Percentiles rank a stretch among this genome's conserved stretches.
These are phyloP conservation scores for Onygena corvina DNA, from an alignment of 2,329 filamentous ascomycete genomes.

Conservation along the genomic window DNA sequence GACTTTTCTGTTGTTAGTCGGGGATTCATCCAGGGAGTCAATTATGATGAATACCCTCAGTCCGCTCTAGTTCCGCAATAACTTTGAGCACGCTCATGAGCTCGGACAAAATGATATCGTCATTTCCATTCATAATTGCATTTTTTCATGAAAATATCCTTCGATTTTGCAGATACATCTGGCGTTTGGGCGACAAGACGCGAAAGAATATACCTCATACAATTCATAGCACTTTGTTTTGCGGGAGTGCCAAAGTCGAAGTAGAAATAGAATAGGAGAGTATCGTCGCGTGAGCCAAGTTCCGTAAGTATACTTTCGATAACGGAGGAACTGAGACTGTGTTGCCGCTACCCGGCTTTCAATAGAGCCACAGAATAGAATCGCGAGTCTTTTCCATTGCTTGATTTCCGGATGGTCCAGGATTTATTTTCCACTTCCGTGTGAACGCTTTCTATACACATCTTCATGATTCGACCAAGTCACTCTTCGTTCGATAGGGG, in stretches of 20 bases:
- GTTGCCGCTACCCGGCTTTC: slow-evolving; percentile 23
- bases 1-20: slow-evolving; percentile 8
- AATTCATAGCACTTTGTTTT: not conserved
- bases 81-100: not conserved
- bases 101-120: not conserved
- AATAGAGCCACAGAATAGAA: slow-evolving; percentile 22
- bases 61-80: not conserved
- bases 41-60: slow-evolving; percentile 11
- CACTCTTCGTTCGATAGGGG: not conserved
- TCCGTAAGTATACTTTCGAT: slow-evolving; percentile 19
- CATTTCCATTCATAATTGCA: not conserved
- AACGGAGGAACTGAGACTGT: slow-evolving; percentile 23
- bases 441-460: not conserved
- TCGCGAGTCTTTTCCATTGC: not conserved
- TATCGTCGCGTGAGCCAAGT: not conserved
- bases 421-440: not conserved
- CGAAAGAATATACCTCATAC: not conserved
- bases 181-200: not conserved
- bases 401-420: not conserved
- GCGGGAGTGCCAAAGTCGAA: slow-evolving; percentile 17
- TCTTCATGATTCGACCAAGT: not conserved
- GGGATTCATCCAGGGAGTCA: slow-evolving; percentile 17
- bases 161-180: not conserved
- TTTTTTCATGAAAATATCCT: not conserved
- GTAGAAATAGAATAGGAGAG: slow-evolving; percentile 22